These are phyloP conservation scores for Penicillium canariense DNA, from an alignment of 495 filamentous ascomycete species.

Conservation along the genomic window DNA sequence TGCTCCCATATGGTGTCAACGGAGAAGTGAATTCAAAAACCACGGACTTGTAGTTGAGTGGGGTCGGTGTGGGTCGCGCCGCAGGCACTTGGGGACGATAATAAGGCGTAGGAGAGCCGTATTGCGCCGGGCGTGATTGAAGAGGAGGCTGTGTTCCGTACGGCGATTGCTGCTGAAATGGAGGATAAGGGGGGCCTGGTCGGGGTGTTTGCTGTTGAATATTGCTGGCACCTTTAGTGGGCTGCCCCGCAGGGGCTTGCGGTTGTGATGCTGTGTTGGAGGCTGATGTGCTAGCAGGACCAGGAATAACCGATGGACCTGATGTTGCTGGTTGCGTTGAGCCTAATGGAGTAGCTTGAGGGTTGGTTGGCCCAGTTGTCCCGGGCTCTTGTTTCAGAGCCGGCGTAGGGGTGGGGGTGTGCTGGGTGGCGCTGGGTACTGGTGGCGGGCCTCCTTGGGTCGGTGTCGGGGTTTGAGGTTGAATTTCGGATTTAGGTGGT, in stretches of 20 bases:
- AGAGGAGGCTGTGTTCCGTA: constrained; percentile 37
- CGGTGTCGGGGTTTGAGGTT: constrained; percentile 23
- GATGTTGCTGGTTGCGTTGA: constrained; percentile 18
- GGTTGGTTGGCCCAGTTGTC: not conserved
- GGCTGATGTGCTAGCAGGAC: constrained; percentile 23
- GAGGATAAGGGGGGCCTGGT: constrained; percentile 29
- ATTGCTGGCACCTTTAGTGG: constrained; percentile 17
- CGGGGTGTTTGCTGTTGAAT: constrained; percentile 24
- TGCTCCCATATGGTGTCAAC: constrained; percentile 47
- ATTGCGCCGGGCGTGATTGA: constrained; percentile 40
- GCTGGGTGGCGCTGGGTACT: constrained; percentile 10
- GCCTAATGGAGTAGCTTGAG: constrained; percentile 18
- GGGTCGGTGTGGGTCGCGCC: constrained; percentile 25
- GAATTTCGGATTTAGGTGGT: constrained; percentile 25
- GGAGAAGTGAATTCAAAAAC: constrained; percentile 76
- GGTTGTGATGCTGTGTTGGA: constrained; percentile 17
- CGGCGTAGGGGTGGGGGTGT: constrained; percentile 11
- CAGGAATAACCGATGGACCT: constrained; percentile 18
- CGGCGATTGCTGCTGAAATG: constrained; percentile 33
- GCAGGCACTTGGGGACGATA: constrained; percentile 33
- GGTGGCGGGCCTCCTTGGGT: constrained; percentile 1
- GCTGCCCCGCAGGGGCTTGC: constrained; percentile 22
- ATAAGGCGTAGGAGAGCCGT: constrained; percentile 35
- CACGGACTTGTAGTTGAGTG: constrained; percentile 64
- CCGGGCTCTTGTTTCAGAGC: constrained; percentile 39